Evolutionary conservation across 1,284 basidiomycete species (phyloP).

Genomic region (Heliocybe sulcata): DNA sequence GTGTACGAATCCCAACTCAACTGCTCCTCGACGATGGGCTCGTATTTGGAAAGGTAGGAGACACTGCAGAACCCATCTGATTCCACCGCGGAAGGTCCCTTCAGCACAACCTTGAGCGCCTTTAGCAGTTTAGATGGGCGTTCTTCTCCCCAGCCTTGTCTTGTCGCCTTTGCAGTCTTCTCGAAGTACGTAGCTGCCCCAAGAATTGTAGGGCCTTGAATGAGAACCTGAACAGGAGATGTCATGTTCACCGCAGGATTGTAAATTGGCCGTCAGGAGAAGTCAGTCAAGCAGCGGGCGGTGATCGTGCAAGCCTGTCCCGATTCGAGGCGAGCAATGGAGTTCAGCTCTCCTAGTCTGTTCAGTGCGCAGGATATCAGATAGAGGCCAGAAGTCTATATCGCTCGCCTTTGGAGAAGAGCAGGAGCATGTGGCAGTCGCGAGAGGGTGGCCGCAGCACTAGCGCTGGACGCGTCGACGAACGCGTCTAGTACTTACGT

Average conservation of each 20-base stretch:
- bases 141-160: not conserved
- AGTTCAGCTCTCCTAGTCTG: no score
- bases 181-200: not conserved
- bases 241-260: not conserved
- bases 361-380: no score
- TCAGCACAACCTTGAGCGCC: not conserved
- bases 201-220: not conserved
- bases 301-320: no score
- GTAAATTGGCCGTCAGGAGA: not conserved
- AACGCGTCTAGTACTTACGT: no score
- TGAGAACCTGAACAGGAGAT: not conserved
- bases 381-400: no score
- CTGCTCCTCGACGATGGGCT: constrained; percentile 28
- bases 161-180: not conserved
- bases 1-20: constrained; percentile 67
- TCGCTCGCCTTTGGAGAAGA: no score
- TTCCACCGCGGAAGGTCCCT: not conserved
- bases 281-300: not conserved
- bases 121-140: not conserved
- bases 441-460: no score
- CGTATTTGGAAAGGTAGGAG: not conserved
- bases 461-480: no score
- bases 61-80: not conserved
- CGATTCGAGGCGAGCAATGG: no score
- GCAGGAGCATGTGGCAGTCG: no score